Percentiles rank a stretch among this genome's conserved stretches.
Evolutionary conservation across 2,329 filamentous ascomycete genomes (phyloP).

Genomic region (Hirsutella rhossiliensis): DNA sequence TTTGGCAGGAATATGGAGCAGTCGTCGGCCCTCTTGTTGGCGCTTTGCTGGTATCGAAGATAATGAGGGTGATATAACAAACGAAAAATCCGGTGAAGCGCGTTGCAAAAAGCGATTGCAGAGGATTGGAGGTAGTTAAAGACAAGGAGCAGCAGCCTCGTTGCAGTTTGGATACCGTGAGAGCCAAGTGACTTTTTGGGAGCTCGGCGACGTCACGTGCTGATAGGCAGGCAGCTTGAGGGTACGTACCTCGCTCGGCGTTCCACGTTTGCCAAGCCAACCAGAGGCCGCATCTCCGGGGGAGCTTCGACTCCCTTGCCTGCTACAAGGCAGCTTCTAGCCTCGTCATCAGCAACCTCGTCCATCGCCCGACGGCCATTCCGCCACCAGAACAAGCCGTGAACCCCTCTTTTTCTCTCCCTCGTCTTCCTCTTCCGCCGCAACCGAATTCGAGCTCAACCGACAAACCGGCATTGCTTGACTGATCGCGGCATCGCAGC

Average conservation of each 20-base stretch:
- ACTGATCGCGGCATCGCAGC: not conserved
- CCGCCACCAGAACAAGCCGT: not conserved
- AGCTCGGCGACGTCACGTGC: conserved; percentile 14
- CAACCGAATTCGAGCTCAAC: not conserved
- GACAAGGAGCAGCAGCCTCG: too few species aligned
- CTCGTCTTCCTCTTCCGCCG: not conserved
- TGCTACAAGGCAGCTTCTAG: conserved; percentile 35
- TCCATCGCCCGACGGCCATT: conserved; percentile 7
- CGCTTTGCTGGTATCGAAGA: too few species aligned
- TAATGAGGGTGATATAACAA: too few species aligned
- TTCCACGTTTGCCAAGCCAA: conserved; percentile 11
- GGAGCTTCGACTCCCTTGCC: conserved; percentile 11
- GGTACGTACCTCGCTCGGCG: not conserved
- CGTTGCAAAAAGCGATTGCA: too few species aligned
- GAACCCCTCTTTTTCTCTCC: not conserved
- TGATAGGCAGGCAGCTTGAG: not conserved
- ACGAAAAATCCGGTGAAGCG: too few species aligned
- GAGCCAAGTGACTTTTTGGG: conserved; percentile 8
- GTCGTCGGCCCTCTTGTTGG: too few species aligned
- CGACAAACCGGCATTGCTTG: not conserved
- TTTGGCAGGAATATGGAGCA: too few species aligned
- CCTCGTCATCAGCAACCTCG: conserved; percentile 39
- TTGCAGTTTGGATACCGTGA: conserved; percentile 1
- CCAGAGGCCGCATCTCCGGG: conserved; percentile 8
- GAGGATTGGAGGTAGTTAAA: too few species aligned